Evolutionary conservation across 306 rosid species (phyloP).

Genomic region (Trifolium fragiferum): DNA sequence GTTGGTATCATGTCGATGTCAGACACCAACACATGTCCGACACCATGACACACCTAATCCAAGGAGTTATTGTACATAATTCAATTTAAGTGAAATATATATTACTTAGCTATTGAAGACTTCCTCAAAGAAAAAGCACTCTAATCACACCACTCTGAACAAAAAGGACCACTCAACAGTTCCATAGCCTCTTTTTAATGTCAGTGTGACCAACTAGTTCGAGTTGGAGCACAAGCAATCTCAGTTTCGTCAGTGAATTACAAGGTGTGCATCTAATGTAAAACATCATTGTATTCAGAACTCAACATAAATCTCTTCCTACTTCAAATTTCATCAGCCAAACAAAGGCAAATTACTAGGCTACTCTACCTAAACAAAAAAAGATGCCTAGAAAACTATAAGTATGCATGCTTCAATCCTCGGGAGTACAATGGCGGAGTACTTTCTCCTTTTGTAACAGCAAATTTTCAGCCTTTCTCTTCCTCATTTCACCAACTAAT

Average conservation of each 20-base stretch:
- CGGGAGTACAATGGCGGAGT: constrained; percentile 32
- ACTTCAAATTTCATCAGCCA: constrained; percentile 25
- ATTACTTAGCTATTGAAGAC: too few species aligned
- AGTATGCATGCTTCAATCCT: constrained; percentile 15
- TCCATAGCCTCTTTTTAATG: constrained; percentile 8
- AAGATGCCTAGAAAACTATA: constrained; percentile 14
- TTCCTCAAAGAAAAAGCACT: too few species aligned
- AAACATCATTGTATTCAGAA: neutral
- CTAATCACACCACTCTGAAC: too few species aligned
- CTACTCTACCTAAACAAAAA: constrained; percentile 33
- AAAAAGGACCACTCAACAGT: neutral
- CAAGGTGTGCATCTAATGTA: constrained; percentile 5
- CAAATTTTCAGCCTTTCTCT: constrained; percentile 64
- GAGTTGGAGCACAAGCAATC: constrained; percentile 17
- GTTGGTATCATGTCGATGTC: too few species aligned
- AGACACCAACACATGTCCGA: too few species aligned
- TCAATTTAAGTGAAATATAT: too few species aligned
- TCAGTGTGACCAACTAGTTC: constrained; percentile 21
- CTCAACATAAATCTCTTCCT: neutral
- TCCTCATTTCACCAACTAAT: constrained; percentile 62
- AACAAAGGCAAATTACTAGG: constrained; percentile 1
- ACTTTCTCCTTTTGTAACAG: constrained; percentile 55
- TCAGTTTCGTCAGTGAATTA: constrained; percentile 7
- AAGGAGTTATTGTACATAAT: too few species aligned
- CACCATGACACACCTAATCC: too few species aligned